Conservation (phyloP, 169 alveolate genomes). For the Plasmodium ovale region DNA sequence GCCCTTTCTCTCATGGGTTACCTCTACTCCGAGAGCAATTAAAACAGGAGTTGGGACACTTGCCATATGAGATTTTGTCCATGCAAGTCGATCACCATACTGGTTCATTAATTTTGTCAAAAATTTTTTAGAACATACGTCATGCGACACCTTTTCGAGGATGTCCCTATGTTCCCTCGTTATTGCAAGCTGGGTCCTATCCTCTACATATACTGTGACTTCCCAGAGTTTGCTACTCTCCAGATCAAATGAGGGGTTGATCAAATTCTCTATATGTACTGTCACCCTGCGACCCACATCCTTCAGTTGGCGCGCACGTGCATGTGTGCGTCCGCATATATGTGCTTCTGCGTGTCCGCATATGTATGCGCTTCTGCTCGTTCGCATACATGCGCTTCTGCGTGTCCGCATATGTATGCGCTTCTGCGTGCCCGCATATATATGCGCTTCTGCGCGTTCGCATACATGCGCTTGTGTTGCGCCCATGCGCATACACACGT, state of each 20-base stretch:
- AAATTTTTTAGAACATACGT: slow-evolving; percentile 54
- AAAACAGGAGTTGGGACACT: slow-evolving; percentile 18
- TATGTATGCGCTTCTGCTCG: not conserved
- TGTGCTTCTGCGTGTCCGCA: not conserved
- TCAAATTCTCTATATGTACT: slow-evolving; percentile 21
- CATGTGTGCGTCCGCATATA: not conserved
- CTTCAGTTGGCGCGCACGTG: not conserved
- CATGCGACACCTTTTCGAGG: slow-evolving; percentile 51
- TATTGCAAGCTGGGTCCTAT: not conserved
- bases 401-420: not conserved
- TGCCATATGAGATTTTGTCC: slow-evolving; percentile 45
- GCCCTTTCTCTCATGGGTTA: slow-evolving; percentile 2
- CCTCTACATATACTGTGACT: slow-evolving; percentile 12
- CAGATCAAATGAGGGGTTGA: slow-evolving; percentile 16
- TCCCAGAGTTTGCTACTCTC: slow-evolving; percentile 50
- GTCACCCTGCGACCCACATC: not conserved
- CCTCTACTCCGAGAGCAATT: slow-evolving; percentile 18
- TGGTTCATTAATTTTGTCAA: slow-evolving; percentile 19
- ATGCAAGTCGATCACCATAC: slow-evolving; percentile 8
- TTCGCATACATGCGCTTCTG: too few relatives aligned
- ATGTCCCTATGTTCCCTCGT: slow-evolving; percentile 27
- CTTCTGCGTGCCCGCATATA: too few relatives aligned
- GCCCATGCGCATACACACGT: too few relatives aligned
- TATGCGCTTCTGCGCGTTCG: too few relatives aligned
- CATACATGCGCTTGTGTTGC: too few relatives aligned